phyloP scores from a whole-genome alignment of 805 yeast species.

The Candida xyloterini region DNA sequence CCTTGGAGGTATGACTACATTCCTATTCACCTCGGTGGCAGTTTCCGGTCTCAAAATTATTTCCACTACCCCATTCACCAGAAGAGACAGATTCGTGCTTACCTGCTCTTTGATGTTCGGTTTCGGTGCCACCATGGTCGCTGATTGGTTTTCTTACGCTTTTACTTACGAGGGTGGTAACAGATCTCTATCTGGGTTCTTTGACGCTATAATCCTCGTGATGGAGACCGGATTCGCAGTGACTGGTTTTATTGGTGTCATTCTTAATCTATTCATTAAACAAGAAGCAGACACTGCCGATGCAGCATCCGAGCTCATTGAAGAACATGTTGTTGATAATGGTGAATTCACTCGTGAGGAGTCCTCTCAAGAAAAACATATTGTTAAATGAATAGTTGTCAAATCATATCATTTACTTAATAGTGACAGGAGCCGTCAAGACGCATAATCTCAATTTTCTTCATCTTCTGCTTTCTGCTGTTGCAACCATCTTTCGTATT shows the following conservation, averaged over 20 bases:
- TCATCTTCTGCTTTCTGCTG: background rate
- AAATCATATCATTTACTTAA: too few species aligned
- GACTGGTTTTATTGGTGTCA: slow-evolving; percentile 51
- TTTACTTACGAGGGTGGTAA: slow-evolving; percentile 51
- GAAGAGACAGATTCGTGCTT: slow-evolving; percentile 55
- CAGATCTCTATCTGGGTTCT: slow-evolving; percentile 43
- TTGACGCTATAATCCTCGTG: slow-evolving; percentile 50
- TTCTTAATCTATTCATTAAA: slow-evolving; percentile 47
- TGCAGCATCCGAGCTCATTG: slow-evolving; percentile 38
- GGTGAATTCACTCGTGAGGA: slow-evolving; percentile 11
- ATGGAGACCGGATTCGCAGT: slow-evolving; percentile 59
- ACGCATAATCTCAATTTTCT: too few species aligned
- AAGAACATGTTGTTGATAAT: slow-evolving; percentile 27
- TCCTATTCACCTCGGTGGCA: slow-evolving; percentile 54
- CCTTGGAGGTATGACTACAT: slow-evolving; percentile 81
- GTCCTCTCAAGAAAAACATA: slow-evolving; percentile 24
- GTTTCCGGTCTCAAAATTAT: slow-evolving; percentile 58
- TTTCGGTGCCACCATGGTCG: slow-evolving; percentile 46
- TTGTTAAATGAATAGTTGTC: background rate
- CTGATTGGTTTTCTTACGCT: slow-evolving; percentile 45
- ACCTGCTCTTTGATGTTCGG: slow-evolving; percentile 53
- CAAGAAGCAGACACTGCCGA: slow-evolving; percentile 49
- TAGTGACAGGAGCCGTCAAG: too few species aligned
- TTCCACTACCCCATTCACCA: slow-evolving; percentile 49
- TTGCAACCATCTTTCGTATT: slow-evolving; percentile 45